phyloP scores from a whole-genome alignment of 129 eudicot species.

The Escallonia rubra region DNA sequence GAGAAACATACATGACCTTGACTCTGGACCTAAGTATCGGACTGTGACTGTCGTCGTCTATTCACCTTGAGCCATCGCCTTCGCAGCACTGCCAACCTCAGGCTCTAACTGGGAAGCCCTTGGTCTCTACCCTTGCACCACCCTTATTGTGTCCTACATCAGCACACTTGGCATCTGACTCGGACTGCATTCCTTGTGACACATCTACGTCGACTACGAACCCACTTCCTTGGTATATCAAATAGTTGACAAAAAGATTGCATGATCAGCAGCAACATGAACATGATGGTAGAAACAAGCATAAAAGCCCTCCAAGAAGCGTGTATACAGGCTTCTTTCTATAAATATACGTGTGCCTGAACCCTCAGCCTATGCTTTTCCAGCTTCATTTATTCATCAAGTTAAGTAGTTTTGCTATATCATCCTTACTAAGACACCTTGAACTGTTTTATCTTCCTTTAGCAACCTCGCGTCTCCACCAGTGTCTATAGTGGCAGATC shows the following conservation, averaged over 20 bases:
- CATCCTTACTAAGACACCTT: slow-evolving; percentile 16
- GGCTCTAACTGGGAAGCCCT: no score
- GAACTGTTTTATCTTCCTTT: slow-evolving; percentile 22
- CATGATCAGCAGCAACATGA: slow-evolving; percentile 23
- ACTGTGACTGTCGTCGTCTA: no score
- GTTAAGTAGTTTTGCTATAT: slow-evolving; percentile 42
- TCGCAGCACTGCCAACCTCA: no score
- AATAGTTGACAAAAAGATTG: slow-evolving; percentile 42
- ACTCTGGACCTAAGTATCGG: no score
- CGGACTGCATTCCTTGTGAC: no score
- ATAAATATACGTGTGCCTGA: slow-evolving; percentile 21
- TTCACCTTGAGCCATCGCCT: no score
- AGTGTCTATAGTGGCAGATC: not conserved
- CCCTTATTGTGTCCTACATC: no score
- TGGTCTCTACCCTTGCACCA: no score
- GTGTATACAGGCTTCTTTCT: slow-evolving; percentile 1
- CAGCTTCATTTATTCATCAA: slow-evolving; percentile 38
- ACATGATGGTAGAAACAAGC: slow-evolving; percentile 14
- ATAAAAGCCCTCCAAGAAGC: slow-evolving; percentile 24
- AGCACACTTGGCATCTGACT: no score
- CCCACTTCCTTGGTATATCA: not conserved
- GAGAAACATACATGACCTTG: no score
- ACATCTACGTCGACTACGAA: no score
- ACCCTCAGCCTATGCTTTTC: slow-evolving; percentile 13
- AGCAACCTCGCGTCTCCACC: slow-evolving; percentile 35